A percentile compares a stretch with the other conserved stretches of the same genome.
phyloP scores from a whole-genome alignment of 176 grass and related monocot species.

The Zoysia pacifica region DNA sequence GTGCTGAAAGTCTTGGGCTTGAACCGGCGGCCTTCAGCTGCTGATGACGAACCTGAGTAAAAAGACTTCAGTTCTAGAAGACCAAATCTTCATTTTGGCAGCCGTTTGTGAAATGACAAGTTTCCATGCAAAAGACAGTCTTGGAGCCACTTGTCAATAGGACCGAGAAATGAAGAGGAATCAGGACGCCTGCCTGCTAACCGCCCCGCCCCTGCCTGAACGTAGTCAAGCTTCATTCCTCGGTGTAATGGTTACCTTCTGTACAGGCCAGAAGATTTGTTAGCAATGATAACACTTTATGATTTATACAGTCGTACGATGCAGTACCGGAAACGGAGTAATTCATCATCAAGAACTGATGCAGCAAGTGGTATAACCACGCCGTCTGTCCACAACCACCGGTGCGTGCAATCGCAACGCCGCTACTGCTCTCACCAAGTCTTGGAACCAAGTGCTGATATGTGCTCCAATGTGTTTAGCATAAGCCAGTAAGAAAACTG shows the following conservation, averaged over 20 bases:
- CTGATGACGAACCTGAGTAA: background rate
- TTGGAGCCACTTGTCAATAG: background rate
- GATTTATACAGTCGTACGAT: background rate
- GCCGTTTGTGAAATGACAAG: background rate
- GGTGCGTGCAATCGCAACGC: no score
- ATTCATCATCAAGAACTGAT: slow-evolving; percentile 13
- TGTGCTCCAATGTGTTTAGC: background rate
- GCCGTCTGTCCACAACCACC: background rate
- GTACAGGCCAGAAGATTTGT: slow-evolving; percentile 28
- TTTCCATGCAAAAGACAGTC: background rate
- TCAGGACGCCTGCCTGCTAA: background rate
- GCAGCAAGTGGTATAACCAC: background rate
- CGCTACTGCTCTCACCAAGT: background rate
- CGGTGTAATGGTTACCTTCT: background rate
- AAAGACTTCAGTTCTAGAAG: background rate
- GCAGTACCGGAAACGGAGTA: background rate
- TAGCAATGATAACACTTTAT: background rate
- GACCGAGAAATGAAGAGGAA: background rate
- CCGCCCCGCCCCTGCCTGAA: background rate
- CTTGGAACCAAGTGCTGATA: background rate
- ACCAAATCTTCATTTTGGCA: background rate
- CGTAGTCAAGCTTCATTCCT: background rate
- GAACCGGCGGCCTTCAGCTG: background rate
- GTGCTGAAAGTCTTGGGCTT: background rate
- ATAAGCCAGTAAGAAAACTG: background rate